A percentile compares a stretch with the other conserved stretches of the same genome.
These are phyloP conservation scores for Ananas comosus DNA, from an alignment of 176 grass and related monocot genomes.

Conservation along the genomic window DNA sequence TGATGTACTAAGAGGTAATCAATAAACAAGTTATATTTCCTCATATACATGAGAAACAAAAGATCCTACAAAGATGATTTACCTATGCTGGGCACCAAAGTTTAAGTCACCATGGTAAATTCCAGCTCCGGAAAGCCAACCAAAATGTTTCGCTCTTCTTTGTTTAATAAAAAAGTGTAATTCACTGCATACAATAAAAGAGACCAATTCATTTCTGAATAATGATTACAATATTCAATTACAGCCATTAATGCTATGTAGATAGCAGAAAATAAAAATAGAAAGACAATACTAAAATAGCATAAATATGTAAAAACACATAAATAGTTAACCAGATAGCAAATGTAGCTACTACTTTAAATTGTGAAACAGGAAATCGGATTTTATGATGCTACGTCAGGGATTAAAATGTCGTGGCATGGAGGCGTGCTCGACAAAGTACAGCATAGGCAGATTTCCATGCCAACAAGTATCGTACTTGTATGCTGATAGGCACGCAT, in stretches of 20 bases:
- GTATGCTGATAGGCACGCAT: no score
- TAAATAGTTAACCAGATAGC: no score
- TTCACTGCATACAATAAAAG: conserved; percentile 52
- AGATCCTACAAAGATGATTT: conserved; percentile 14
- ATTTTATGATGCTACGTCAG: no score
- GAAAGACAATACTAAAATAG: background rate
- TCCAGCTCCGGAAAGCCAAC: conserved; percentile 95
- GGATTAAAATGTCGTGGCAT: no score
- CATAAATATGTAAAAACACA: background rate
- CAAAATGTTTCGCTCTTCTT: conserved; percentile 95
- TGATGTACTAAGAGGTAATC: background rate
- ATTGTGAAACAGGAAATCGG: no score
- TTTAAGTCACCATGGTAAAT: conserved; percentile 93
- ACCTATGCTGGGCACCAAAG: conserved; percentile 97
- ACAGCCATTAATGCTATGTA: background rate
- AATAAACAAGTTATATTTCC: background rate
- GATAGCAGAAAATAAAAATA: background rate
- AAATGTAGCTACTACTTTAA: no score
- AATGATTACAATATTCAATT: background rate
- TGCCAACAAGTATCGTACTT: no score
- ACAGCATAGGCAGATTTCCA: no score
- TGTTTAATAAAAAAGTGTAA: conserved; percentile 91
- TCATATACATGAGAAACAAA: background rate
- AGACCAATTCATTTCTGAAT: background rate
- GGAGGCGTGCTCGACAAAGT: no score